Evolutionary conservation across 805 yeast genomes (phyloP).

Genomic region (Pichia membranifaciens): DNA sequence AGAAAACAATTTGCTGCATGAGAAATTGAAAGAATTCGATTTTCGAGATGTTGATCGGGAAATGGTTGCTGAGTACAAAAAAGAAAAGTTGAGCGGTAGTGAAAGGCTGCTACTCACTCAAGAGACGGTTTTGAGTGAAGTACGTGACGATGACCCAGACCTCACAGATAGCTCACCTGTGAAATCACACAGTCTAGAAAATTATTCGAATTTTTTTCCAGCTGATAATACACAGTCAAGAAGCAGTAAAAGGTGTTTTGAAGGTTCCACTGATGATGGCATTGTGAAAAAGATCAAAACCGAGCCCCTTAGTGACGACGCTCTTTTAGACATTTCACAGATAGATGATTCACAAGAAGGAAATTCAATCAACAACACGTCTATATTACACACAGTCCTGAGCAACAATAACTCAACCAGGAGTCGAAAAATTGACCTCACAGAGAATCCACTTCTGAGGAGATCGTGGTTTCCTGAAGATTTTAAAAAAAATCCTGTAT

Average conservation of each 20-base stretch:
- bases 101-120: constrained; percentile 5
- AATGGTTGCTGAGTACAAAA: neutral
- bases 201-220: neutral
- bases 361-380: neutral
- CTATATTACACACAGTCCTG: neutral
- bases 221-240: neutral
- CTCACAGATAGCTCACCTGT: constrained; percentile 9
- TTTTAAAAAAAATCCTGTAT: constrained; percentile 29
- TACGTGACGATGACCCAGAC: constrained; percentile 5
- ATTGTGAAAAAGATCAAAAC: neutral
- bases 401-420: neutral
- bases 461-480: constrained; percentile 34
- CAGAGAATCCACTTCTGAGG: constrained; percentile 23
- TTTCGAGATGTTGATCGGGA: neutral
- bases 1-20: neutral
- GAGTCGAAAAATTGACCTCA: constrained; percentile 16
- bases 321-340: constrained; percentile 1
- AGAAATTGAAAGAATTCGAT: neutral
- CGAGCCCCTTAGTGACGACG: neutral
- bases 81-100: neutral
- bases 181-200: neutral
- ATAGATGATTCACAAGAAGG: constrained; percentile 6
- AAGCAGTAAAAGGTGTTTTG: neutral
- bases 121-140: constrained; percentile 8
- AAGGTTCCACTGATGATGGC: neutral